Conservation (phyloP, 169 alveolate species). For the Toxoplasma gondii region DNA sequence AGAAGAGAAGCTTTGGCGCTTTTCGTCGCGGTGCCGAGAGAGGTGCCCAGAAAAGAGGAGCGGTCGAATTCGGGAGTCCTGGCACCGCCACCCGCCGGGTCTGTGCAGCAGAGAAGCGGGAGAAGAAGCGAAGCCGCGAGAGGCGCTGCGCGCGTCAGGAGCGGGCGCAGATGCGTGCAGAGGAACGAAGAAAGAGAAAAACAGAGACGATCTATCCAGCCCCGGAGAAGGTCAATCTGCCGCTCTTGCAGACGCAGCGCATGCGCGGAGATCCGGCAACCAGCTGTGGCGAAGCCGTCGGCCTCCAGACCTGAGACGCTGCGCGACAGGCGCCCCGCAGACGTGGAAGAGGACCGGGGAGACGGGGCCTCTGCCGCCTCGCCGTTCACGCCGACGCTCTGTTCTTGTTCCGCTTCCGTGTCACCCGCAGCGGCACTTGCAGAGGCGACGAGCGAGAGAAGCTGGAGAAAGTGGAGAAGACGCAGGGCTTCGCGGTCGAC, state of each 20-base stretch:
- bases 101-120: slow-evolving; percentile 49
- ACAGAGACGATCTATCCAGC: slow-evolving; percentile 4
- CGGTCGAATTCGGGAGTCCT: neutral
- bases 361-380: no score
- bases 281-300: neutral
- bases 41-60: neutral
- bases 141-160: slow-evolving; percentile 59
- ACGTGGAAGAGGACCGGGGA: no score
- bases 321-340: neutral
- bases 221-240: neutral
- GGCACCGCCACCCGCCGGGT: neutral
- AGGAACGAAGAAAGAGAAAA: slow-evolving; percentile 36
- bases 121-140: slow-evolving; percentile 57
- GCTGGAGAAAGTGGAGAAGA: slow-evolving; percentile 27
- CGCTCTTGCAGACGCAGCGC: neutral
- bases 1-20: neutral
- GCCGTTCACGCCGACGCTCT: no score
- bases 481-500: slow-evolving; percentile 45
- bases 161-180: slow-evolving; percentile 63
- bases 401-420: no score
- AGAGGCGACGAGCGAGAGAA: slow-evolving; percentile 4
- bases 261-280: neutral
- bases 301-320: neutral
- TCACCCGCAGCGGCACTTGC: neutral
- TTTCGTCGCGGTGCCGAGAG: neutral